Evolutionary conservation across 1,284 basidiomycete species (phyloP).

Genomic region (Sanghuangporus weigelae): DNA sequence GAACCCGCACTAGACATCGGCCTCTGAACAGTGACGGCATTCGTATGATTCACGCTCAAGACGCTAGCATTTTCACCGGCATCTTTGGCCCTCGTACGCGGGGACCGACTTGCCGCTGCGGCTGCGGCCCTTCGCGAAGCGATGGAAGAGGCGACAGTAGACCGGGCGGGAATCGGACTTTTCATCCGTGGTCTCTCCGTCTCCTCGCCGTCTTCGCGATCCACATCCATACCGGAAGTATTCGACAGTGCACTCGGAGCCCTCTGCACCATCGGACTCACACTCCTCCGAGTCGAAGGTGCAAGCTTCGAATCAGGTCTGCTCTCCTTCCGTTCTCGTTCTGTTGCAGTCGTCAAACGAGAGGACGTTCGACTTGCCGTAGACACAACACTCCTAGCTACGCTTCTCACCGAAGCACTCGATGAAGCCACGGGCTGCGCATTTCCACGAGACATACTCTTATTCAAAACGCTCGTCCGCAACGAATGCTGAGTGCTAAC

Average conservation of each 20-base stretch:
- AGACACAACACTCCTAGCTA: conserved; percentile 13
- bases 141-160: not conserved
- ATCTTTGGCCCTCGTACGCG: not conserved
- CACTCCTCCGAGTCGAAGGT: conserved; percentile 26
- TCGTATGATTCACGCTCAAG: conserved; percentile 17
- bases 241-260: conserved; percentile 10
- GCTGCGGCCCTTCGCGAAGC: not conserved
- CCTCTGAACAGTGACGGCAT: conserved; percentile 22
- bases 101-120: not conserved
- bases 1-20: conserved; percentile 33
- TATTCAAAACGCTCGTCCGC: conserved; percentile 53
- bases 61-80: conserved; percentile 14
- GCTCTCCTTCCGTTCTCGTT: conserved; percentile 24
- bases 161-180: not conserved
- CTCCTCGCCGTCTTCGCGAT: not conserved
- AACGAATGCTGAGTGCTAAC: conserved; percentile 39
- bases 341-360: conserved; percentile 17
- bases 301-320: conserved; percentile 64
- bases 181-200: not conserved
- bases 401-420: conserved; percentile 10
- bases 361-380: conserved; percentile 16
- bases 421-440: conserved; percentile 6
- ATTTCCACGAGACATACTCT: conserved; percentile 32
- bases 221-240: conserved; percentile 14
- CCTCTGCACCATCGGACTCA: conserved; percentile 1